These are phyloP conservation scores for Sordariomycetes sp. DNA, from an alignment of 2,329 filamentous ascomycete species.

Conservation along the genomic window DNA sequence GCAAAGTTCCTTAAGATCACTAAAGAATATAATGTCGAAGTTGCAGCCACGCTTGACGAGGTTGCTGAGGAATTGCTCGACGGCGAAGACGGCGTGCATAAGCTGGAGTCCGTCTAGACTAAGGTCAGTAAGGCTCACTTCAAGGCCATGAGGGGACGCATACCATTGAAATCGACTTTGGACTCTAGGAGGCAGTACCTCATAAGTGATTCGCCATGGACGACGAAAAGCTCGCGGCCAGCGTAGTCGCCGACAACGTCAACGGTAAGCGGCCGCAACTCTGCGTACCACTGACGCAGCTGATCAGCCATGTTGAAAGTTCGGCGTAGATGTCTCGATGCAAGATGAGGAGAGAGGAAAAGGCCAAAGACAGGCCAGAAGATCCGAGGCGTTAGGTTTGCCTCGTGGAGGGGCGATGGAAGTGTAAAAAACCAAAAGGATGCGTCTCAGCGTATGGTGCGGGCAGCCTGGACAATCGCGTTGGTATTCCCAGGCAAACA, in stretches of 20 bases:
- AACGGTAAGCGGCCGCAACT: conserved; percentile 22
- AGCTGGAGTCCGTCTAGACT: conserved; percentile 55
- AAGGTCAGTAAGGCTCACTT: not conserved
- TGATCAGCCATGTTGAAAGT: no score
- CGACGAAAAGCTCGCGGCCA: conserved; percentile 61
- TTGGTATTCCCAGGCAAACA: no score
- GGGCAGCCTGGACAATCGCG: no score
- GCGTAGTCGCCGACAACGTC: conserved; percentile 70
- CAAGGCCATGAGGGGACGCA: conserved; percentile 3
- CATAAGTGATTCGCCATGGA: conserved; percentile 67
- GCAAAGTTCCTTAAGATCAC: conserved; percentile 43
- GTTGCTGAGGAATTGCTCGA: conserved; percentile 56
- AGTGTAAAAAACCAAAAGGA: no score
- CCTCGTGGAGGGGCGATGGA: no score
- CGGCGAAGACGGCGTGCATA: conserved; percentile 59
- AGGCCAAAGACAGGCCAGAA: no score
- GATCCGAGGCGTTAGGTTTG: no score
- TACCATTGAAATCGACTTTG: conserved; percentile 53
- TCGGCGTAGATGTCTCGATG: no score
- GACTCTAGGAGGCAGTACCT: conserved; percentile 52
- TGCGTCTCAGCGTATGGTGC: no score
- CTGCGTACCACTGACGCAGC: conserved; percentile 3
- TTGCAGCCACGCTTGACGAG: conserved; percentile 56
- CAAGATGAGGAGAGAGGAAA: no score
- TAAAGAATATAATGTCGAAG: conserved; percentile 65